Base-by-base conservation (phyloP, 345 rosid genomes). In the Eucalyptus melliodora region DNA sequence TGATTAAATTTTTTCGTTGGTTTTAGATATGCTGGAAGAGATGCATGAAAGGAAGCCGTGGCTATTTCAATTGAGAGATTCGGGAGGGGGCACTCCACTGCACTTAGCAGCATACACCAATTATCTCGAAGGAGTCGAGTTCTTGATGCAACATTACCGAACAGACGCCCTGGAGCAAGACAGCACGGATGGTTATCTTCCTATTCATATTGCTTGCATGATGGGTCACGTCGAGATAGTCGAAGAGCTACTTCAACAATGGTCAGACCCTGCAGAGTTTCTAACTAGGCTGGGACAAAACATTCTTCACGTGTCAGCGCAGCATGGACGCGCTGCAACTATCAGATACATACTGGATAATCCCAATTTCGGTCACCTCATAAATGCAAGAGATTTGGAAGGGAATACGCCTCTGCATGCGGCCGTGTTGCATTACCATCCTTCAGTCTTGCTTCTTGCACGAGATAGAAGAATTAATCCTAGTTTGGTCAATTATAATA, bases 261-360 rank as follows among this genome's bases (percentile, higher is more conserved):
- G 65, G 65, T 5, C 30, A 10, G 65, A 59, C 65, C 65, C 65
- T 23, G 65, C 65, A 24, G 65, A 56, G 30, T 56, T 56, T 56
- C 62, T 23, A 10, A 11, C 65, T 59, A 59, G 13, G 65, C 65
- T 23, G 0, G 30, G 65, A 24, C 30, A 59, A 59, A 59, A 59
- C 14, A 24, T 59, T 24, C 65, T 59, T 24, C 65, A 59, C 1
- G 65, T 59, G 65, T 59, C n/a, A 11, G n/a, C 4, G 1, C 3
- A 0, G n/a, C 0, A 59, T 0, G n/a, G n/a, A 26, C 0, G 3
- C 2, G 0, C 13, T 10, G 9, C 47, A 44, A 44, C 47, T 44
- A 3, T 44, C 47, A 44, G 1, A 44, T 2, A 44, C 3, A 44
- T 44, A 44, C 1, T 44, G 47, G 1, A 44, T 8, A 9, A 9